These are phyloP conservation scores for Crucihimalaya himalaica DNA, from an alignment of 345 rosid species.

Conservation along the genomic window DNA sequence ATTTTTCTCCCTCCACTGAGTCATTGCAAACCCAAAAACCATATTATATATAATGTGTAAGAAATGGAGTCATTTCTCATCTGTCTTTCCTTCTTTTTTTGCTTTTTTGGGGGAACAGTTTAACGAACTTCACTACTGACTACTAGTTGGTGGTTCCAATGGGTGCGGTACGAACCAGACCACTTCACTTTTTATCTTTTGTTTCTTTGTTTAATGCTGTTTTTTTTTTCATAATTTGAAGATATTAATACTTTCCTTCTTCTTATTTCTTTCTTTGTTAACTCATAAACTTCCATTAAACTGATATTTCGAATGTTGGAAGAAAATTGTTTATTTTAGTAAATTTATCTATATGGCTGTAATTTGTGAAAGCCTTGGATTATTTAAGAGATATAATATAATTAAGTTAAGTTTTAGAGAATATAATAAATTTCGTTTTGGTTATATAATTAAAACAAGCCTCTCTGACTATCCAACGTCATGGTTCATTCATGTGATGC, in stretches of 20 bases:
- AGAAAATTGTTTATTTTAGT: too few species aligned
- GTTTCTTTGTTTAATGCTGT: not conserved
- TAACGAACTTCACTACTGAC: slow-evolving; percentile 13
- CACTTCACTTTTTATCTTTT: not conserved
- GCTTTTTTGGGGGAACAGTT: slow-evolving; percentile 3
- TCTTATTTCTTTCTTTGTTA: not conserved
- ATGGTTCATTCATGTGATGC: slow-evolving; percentile 19
- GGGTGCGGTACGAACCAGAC: slow-evolving; percentile 24
- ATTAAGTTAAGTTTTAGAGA: not conserved
- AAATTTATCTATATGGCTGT: too few species aligned
- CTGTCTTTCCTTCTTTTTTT: not conserved
- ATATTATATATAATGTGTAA: not conserved
- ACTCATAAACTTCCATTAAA: not conserved
- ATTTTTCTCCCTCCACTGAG: not conserved
- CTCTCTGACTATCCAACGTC: not conserved
- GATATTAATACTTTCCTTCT: not conserved
- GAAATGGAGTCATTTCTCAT: not conserved
- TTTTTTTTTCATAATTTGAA: not conserved
- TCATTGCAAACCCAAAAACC: not conserved
- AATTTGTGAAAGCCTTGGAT: not conserved
- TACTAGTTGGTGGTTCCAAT: slow-evolving; percentile 15
- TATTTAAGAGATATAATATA: not conserved
- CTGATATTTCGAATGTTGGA: too few species aligned
- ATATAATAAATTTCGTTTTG: not conserved
- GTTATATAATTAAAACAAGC: not conserved